Evolutionary conservation across 176 grass and related monocot genomes (phyloP).

Genomic region (Hsuehochloa calcarea): DNA sequence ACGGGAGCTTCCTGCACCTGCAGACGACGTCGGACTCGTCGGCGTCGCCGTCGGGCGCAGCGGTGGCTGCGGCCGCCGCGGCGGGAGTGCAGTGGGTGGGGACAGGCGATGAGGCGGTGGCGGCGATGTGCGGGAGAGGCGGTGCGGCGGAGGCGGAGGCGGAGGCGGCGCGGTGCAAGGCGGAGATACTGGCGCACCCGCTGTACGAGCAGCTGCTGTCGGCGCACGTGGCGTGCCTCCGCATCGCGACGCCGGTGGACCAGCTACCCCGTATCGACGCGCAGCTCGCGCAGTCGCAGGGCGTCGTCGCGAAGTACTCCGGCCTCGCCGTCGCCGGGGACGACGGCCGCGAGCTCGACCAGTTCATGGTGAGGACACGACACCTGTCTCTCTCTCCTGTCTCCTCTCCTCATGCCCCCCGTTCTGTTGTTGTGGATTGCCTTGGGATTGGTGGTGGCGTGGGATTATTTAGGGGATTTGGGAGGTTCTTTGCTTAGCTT

Average conservation of each 20-base stretch:
- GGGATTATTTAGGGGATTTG: conserved; percentile 3
- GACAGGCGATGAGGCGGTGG: conserved; percentile 13
- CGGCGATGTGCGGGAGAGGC: conserved; percentile 12
- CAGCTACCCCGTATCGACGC: conserved; percentile 71
- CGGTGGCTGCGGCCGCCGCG: conserved; percentile 5
- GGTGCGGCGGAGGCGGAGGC: conserved; percentile 34
- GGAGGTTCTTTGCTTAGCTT: not conserved
- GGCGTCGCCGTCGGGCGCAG: conserved; percentile 17
- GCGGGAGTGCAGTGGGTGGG: conserved; percentile 35
- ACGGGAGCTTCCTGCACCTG: conserved; percentile 76
- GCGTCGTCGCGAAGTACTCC: conserved; percentile 55
- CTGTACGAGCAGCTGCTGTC: conserved; percentile 73
- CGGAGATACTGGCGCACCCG: conserved; percentile 59
- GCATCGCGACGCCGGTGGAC: conserved; percentile 64
- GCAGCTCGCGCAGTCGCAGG: conserved; percentile 59
- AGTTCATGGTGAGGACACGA: conserved; percentile 62
- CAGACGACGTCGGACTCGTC: conserved; percentile 66
- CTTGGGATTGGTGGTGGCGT: conserved; percentile 27
- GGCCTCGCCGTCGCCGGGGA: conserved; percentile 38
- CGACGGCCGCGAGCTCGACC: conserved; percentile 61
- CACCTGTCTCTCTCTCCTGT: not conserved
- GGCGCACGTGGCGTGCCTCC: conserved; percentile 60
- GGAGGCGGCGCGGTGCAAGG: conserved; percentile 48
- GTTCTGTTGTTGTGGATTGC: not conserved
- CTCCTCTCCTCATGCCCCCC: not conserved